phyloP scores from a whole-genome alignment of 2,329 filamentous ascomycete species.

The Penicillium paneum region DNA sequence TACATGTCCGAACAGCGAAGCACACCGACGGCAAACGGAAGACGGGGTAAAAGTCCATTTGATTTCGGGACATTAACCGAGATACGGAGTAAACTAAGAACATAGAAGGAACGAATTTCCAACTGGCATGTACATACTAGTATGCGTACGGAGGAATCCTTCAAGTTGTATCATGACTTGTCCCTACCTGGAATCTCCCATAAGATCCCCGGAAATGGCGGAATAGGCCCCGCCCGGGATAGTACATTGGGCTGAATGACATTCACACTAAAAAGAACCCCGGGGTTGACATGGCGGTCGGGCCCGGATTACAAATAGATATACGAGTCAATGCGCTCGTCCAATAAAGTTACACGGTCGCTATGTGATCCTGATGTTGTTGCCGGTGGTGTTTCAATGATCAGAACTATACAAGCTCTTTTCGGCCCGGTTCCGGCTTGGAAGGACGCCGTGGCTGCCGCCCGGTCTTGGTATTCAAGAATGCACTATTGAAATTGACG shows the following conservation, averaged over 20 bases:
- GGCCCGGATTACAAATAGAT: neutral
- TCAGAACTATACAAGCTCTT: neutral
- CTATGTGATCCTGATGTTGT: neutral
- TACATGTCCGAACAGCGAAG: neutral
- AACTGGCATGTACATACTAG: neutral
- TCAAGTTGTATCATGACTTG: neutral
- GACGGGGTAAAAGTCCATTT: conserved; percentile 6
- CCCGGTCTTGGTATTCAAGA: neutral
- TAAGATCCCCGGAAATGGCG: neutral
- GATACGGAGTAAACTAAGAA: neutral
- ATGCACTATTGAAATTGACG: neutral
- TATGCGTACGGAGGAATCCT: neutral
- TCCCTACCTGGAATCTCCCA: neutral
- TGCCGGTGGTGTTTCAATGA: neutral
- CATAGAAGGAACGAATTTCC: neutral
- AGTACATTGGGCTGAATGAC: neutral
- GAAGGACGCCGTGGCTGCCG: neutral
- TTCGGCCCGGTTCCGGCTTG: conserved; percentile 3
- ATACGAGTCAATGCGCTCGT: neutral
- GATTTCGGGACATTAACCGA: neutral
- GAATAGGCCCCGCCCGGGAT: neutral
- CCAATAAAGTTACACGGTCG: neutral
- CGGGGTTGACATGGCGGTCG: neutral
- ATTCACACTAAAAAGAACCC: conserved; percentile 2
- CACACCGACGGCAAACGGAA: neutral